These are phyloP conservation scores for Cucurbita maxima DNA, from an alignment of 306 rosid species.

Conservation along the genomic window DNA sequence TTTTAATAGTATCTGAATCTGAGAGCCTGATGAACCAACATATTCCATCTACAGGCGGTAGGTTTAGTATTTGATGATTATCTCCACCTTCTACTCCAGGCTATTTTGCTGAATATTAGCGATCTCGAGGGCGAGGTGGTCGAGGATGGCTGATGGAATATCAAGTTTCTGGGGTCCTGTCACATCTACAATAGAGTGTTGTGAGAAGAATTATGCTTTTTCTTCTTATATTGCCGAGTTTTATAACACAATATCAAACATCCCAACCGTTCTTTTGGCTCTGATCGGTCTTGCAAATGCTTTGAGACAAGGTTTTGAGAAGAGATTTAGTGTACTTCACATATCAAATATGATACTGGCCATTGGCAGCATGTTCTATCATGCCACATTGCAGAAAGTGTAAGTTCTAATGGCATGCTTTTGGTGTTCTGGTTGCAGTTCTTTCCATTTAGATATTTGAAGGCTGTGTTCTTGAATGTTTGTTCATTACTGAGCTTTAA, in stretches of 20 bases:
- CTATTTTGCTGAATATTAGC: constrained; percentile 10
- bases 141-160: constrained; percentile 42
- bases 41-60: constrained; percentile 11
- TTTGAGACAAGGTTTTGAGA: constrained; percentile 73
- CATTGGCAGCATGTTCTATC: constrained; percentile 81
- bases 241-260: constrained; percentile 68
- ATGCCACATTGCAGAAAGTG: constrained; percentile 73
- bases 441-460: background rate
- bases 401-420: constrained; percentile 29
- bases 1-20: background rate
- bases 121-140: constrained; percentile 9
- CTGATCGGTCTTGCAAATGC: constrained; percentile 79
- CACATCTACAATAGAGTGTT: constrained; percentile 66
- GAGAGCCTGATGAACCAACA: background rate
- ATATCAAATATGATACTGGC: constrained; percentile 82
- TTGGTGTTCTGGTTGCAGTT: background rate
- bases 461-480: background rate
- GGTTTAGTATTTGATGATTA: constrained; percentile 26
- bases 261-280: constrained; percentile 76
- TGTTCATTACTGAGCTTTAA: background rate
- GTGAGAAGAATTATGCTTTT: constrained; percentile 61
- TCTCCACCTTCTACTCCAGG: constrained; percentile 6
- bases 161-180: constrained; percentile 93
- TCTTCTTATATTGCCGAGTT: constrained; percentile 86
- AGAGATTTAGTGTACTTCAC: constrained; percentile 82